These are phyloP conservation scores for Hyphopichia homilentoma DNA, from an alignment of 805 yeast genomes.

Conservation along the genomic window DNA sequence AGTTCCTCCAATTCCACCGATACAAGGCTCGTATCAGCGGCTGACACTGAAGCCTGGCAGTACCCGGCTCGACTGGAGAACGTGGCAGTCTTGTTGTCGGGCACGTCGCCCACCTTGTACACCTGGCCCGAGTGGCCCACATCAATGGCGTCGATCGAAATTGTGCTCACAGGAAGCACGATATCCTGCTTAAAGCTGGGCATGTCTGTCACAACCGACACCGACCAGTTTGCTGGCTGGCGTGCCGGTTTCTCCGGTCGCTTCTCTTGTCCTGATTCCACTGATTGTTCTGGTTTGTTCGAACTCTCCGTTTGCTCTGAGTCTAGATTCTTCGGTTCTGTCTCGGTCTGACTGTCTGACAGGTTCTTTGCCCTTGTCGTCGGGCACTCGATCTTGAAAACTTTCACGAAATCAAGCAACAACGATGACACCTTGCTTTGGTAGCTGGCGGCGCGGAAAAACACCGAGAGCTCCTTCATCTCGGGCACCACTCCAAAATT, in stretches of 20 bases:
- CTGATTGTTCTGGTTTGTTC: too few species aligned
- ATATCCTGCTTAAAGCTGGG: too few species aligned
- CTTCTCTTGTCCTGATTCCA: too few species aligned
- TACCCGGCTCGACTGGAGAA: slow-evolving; percentile 1
- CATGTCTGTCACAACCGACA: too few species aligned
- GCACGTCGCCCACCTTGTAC: slow-evolving; percentile 1
- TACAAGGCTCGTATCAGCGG: slow-evolving; percentile 4
- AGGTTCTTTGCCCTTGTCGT: too few species aligned
- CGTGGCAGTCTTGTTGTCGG: not conserved
- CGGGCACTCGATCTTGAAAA: too few species aligned
- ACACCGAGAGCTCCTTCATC: slow-evolving; percentile 5
- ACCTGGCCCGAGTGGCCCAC: not conserved
- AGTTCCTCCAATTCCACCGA: slow-evolving; percentile 5
- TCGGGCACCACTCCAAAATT: slow-evolving; percentile 8
- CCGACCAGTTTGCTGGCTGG: too few species aligned
- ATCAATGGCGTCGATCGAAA: not conserved
- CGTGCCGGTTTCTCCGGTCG: too few species aligned
- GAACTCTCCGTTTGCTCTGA: too few species aligned
- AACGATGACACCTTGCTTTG: slow-evolving; percentile 16
- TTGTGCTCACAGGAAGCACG: not conserved
- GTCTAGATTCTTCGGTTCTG: too few species aligned
- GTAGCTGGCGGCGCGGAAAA: slow-evolving; percentile 13
- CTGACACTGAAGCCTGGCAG: slow-evolving; percentile 7
- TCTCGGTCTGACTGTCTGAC: too few species aligned
- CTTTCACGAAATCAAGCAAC: too few species aligned